These are phyloP conservation scores for Salix brachista DNA, from an alignment of 345 rosid genomes.

Conservation along the genomic window DNA sequence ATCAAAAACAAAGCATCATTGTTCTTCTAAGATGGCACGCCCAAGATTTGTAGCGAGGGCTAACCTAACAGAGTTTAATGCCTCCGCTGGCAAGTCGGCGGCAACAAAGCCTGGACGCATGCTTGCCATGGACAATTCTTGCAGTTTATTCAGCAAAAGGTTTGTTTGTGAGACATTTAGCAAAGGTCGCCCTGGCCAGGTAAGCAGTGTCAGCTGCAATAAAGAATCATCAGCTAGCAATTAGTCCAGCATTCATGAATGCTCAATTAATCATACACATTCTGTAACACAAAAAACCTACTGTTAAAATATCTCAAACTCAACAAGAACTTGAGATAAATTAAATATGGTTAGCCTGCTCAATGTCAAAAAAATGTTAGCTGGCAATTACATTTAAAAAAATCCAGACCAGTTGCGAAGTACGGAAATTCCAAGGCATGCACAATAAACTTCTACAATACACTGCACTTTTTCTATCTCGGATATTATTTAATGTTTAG, in stretches of 20 bases:
- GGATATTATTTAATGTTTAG: not conserved
- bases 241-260: not conserved
- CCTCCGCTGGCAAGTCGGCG: constrained; percentile 54
- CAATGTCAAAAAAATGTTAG: not conserved
- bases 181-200: constrained; percentile 65
- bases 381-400: not conserved
- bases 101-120: constrained; percentile 68
- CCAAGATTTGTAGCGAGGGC: constrained; percentile 86
- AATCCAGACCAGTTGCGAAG: not conserved
- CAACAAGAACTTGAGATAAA: not conserved
- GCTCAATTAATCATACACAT: not conserved
- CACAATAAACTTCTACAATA: not conserved
- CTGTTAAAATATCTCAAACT: no score
- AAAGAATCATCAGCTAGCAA: not conserved
- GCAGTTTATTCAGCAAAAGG: constrained; percentile 74
- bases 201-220: constrained; percentile 70
- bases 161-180: constrained; percentile 62
- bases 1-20: constrained; percentile 10
- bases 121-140: constrained; percentile 68
- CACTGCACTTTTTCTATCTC: not conserved
- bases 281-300: no score
- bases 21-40: constrained; percentile 70
- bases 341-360: not conserved
- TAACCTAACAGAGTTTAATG: constrained; percentile 60
- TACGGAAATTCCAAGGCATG: not conserved